These are phyloP conservation scores for Rheum nobile DNA, from an alignment of 148 eudicot genomes.

Conservation along the genomic window DNA sequence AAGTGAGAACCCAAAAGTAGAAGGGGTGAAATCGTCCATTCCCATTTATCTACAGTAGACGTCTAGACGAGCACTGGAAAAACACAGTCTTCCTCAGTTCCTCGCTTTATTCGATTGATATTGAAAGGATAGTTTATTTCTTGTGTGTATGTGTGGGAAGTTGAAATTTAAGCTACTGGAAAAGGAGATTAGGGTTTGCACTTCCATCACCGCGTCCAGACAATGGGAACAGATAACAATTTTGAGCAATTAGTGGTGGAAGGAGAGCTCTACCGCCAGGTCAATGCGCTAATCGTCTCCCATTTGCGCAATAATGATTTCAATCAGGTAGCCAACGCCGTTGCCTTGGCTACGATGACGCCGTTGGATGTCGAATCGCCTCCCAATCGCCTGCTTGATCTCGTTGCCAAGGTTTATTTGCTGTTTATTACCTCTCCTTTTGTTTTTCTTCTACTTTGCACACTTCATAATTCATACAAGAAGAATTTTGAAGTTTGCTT, in stretches of 20 bases:
- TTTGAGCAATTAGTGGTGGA: conserved; percentile 65
- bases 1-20: too few relatives aligned
- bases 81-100: background rate
- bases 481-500: too few relatives aligned
- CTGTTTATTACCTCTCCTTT: background rate
- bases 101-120: background rate
- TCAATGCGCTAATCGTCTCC: conserved; percentile 57
- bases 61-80: background rate
- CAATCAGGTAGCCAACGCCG: conserved; percentile 76
- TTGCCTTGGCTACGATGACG: conserved; percentile 86
- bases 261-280: conserved; percentile 59
- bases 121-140: too few relatives aligned
- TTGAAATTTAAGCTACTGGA: background rate
- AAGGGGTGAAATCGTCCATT: too few relatives aligned
- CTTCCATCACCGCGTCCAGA: background rate
- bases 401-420: conserved; percentile 66
- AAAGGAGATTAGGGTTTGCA: background rate
- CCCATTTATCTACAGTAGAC: too few relatives aligned
- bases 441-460: background rate
- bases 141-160: background rate
- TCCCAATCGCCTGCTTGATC: conserved; percentile 66
- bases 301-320: conserved; percentile 77
- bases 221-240: conserved; percentile 29
- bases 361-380: conserved; percentile 67
- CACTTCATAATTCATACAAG: background rate